phyloP scores from a whole-genome alignment of 305 asterid species.

The Striga hermonthica region DNA sequence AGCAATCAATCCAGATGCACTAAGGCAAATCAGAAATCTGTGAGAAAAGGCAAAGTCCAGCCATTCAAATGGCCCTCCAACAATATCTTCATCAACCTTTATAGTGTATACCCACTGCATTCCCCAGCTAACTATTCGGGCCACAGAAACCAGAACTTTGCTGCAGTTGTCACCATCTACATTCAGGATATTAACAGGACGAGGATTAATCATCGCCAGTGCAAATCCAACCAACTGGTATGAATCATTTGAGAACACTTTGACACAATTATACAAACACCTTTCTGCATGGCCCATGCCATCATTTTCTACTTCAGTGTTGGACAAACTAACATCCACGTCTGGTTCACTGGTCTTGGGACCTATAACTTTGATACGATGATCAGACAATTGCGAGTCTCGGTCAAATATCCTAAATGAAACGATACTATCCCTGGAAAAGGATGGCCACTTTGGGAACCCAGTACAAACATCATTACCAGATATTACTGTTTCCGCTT shows the following conservation, averaged over 20 bases:
- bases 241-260: conserved; percentile 73
- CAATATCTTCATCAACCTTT: conserved; percentile 55
- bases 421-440: conserved; percentile 48
- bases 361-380: conserved; percentile 35
- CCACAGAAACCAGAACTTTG: conserved; percentile 53
- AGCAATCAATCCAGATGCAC: conserved; percentile 60
- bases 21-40: conserved; percentile 71
- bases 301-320: conserved; percentile 32
- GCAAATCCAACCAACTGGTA: conserved; percentile 75
- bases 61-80: conserved; percentile 61
- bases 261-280: conserved; percentile 54
- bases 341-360: conserved; percentile 30
- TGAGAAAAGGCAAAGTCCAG: conserved; percentile 69
- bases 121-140: conserved; percentile 67
- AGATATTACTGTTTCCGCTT: conserved; percentile 53
- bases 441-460: conserved; percentile 52
- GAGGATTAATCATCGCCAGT: conserved; percentile 36
- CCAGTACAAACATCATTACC: conserved; percentile 52
- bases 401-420: conserved; percentile 69
- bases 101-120: conserved; percentile 76
- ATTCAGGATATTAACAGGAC: conserved; percentile 31
- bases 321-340: conserved; percentile 30
- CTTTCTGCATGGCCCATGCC: conserved; percentile 33
- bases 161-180: conserved; percentile 40
- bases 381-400: conserved; percentile 44